Evolutionary conservation across 495 filamentous ascomycete species (phyloP).

Genomic region (Apodospora peruviana): DNA sequence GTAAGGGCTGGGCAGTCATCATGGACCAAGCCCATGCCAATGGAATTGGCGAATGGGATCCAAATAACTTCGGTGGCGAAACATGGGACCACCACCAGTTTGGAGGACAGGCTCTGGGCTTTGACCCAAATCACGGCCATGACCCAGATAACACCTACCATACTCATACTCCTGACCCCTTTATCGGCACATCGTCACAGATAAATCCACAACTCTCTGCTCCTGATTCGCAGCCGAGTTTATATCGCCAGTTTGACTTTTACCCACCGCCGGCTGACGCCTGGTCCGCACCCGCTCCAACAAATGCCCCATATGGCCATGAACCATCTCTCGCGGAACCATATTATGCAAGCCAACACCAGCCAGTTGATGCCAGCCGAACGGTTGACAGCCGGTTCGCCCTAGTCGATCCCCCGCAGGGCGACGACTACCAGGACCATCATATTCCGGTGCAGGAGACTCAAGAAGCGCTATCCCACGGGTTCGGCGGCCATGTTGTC

Average conservation of each 20-base stretch:
- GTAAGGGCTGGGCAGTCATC: background rate
- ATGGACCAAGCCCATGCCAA: slow-evolving; percentile 22
- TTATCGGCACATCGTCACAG: slow-evolving; percentile 8
- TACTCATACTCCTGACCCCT: slow-evolving; percentile 13
- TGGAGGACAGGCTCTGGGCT: slow-evolving; percentile 2
- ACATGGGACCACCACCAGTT: slow-evolving; percentile 25
- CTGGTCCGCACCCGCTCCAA: slow-evolving; percentile 14
- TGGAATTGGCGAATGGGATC: slow-evolving; percentile 19
- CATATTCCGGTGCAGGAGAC: slow-evolving; percentile 9
- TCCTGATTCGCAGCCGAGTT: slow-evolving; percentile 8
- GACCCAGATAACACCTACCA: slow-evolving; percentile 5
- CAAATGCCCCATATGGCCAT: slow-evolving; percentile 14
- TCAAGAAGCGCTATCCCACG: slow-evolving; percentile 12
- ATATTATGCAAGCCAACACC: slow-evolving; percentile 14
- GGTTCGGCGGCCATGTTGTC: slow-evolving; percentile 9
- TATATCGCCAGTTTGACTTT: slow-evolving; percentile 15
- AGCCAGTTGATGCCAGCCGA: slow-evolving; percentile 8
- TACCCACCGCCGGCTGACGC: slow-evolving; percentile 6
- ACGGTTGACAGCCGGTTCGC: slow-evolving; percentile 17
- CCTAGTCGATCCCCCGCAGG: slow-evolving; percentile 11
- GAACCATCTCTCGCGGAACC: slow-evolving; percentile 10
- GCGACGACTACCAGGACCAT: slow-evolving; percentile 10
- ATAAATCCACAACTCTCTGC: slow-evolving; percentile 18
- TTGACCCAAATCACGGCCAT: slow-evolving; percentile 9
- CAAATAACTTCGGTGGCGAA: slow-evolving; percentile 11